Percentiles rank a stretch among this genome's conserved stretches.
Evolutionary conservation across 1,139 yeast species (phyloP).

Genomic region (Yamadazyma songkhlaensis): DNA sequence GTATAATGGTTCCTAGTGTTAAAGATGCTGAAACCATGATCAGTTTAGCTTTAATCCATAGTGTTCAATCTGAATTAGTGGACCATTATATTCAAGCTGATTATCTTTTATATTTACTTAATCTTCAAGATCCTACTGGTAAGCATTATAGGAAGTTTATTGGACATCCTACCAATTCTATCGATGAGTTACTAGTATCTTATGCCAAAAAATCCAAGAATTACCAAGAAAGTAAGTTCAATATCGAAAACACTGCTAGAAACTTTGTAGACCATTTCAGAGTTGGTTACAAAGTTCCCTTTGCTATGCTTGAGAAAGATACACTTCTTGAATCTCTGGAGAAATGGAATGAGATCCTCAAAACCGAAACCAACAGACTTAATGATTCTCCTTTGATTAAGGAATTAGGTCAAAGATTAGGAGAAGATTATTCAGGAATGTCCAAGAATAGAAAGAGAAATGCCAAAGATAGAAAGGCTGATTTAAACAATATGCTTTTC

Average conservation of each 20-base stretch:
- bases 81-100: conserved; percentile 91
- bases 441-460: conserved; percentile 39
- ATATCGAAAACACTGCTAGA: conserved; percentile 62
- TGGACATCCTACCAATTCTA: conserved; percentile 69
- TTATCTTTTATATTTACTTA: conserved; percentile 70
- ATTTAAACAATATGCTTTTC: conserved; percentile 38
- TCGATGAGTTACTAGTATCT: conserved; percentile 57
- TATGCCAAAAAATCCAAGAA: conserved; percentile 47
- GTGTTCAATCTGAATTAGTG: conserved; percentile 66
- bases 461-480: conserved; percentile 46
- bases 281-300: conserved; percentile 44
- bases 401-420: conserved; percentile 34
- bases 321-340: conserved; percentile 31
- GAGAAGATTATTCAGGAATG: conserved; percentile 38
- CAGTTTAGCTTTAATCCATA: conserved; percentile 69
- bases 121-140: conserved; percentile 55
- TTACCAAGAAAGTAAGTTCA: conserved; percentile 34
- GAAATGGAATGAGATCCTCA: conserved; percentile 23
- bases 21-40: conserved; percentile 70
- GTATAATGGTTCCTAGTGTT: conserved; percentile 80
- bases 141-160: conserved; percentile 45
- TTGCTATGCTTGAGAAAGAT: conserved; percentile 37
- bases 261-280: conserved; percentile 70
- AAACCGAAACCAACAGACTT: conserved; percentile 32
- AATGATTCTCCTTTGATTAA: conserved; percentile 26